A percentile compares a stretch with the other conserved stretches of the same genome.
Evolutionary conservation across 306 rosid genomes (phyloP).

Genomic region (Vachellia pachyceras): DNA sequence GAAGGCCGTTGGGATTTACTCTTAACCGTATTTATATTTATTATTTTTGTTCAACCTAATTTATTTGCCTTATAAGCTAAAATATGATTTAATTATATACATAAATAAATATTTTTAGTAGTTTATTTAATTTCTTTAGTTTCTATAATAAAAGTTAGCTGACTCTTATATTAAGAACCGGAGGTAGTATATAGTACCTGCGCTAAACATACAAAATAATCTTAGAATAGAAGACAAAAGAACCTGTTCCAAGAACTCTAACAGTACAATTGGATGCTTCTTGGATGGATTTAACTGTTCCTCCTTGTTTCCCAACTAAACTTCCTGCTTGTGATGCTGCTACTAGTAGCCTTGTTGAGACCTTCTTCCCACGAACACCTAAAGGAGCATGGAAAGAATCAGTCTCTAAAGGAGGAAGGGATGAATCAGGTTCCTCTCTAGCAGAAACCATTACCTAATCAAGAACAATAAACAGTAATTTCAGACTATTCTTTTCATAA

Average conservation of each 20-base stretch:
- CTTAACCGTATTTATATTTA: too few species aligned
- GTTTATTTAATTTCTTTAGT: too few species aligned
- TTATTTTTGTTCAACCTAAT: too few species aligned
- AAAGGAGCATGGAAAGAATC: conserved; percentile 76
- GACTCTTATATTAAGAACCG: too few species aligned
- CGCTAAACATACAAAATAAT: conserved; percentile 11
- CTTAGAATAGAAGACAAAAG: conserved; percentile 16
- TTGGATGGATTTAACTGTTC: conserved; percentile 94
- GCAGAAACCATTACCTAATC: conserved; percentile 95
- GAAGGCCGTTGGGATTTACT: too few species aligned
- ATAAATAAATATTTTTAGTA: too few species aligned
- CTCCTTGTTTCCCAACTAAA: conserved; percentile 97
- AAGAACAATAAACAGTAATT: conserved; percentile 43
- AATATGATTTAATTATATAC: too few species aligned
- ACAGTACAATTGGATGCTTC: conserved; percentile 92
- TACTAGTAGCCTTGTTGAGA: conserved; percentile 84
- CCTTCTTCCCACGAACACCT: conserved; percentile 61
- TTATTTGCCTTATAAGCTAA: too few species aligned
- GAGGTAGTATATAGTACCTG: background rate
- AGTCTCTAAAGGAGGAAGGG: conserved; percentile 87
- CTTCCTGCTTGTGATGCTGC: conserved; percentile 99
- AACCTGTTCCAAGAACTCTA: conserved; percentile 98
- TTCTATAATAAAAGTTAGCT: too few species aligned
- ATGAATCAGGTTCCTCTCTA: conserved; percentile 92
- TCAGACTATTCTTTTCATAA: conserved; percentile 40